Evolutionary conservation across 2,329 filamentous ascomycete genomes (phyloP), one percentile per base, ranked within the genome.

Genomic region (Tolypocladium album): DNA sequence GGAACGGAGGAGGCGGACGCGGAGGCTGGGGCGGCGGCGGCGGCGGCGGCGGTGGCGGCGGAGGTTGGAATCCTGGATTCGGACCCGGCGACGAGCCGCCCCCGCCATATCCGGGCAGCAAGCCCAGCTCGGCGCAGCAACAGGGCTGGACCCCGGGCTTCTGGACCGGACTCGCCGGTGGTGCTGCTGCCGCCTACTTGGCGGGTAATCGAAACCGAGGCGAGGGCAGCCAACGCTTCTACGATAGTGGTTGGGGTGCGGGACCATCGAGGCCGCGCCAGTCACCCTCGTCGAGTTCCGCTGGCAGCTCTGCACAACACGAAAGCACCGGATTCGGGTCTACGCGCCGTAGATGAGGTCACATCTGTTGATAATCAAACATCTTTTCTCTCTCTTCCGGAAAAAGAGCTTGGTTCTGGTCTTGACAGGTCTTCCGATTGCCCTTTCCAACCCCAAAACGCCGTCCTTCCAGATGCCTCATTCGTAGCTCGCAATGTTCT

Each of bases 301-400:
- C 71, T 20, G 47, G 55, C 22, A 60, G 59, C 50, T 80, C 78
- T 11, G 76, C 79, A 17, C 80, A 82, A 58, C 80, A 88, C 66
- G 82, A 88, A 66, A 89, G 86, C 66, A 90, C 88, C 0, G 88
- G 88, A 0, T 91, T 89, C 68, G 88, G 88, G 11, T 87, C 85
- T 11, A 90, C 88, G 0, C 82, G 77, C 61, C 78, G 85, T 60
- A 78, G 84, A 65, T 87, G 67, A 61, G 20, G 9, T 52, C 17
- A 39, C 34, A 17, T 11, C 24, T 11, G 20, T 45, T 56, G 39
- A 24, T 31, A 40, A 31, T 38, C 31, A 36, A 17, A 15, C n/a
- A n/a, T 47, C 31, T 17, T 22, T 12, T 22, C 39, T 34, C 34
- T 40, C 31, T 9, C 36, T 38, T 38, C 8, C 11, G 40, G 20